Conservation (phyloP, 169 alveolate species). For the Plasmodium ovale region DNA sequence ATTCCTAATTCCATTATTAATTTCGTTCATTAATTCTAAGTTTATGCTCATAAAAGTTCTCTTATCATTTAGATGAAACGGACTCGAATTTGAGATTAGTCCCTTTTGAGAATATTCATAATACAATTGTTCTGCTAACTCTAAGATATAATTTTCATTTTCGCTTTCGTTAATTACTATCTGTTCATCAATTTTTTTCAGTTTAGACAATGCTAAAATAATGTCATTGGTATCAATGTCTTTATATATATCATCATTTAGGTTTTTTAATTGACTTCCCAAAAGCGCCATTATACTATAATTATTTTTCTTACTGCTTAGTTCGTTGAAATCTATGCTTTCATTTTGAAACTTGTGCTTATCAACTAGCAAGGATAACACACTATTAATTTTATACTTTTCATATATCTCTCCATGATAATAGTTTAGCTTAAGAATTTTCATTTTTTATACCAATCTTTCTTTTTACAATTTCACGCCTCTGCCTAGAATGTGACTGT, state of each 20-base stretch:
- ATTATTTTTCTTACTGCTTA: conserved; percentile 62
- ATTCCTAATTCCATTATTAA: conserved; percentile 38
- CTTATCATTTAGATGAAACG: conserved; percentile 43
- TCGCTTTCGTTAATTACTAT: conserved; percentile 44
- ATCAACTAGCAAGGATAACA: conserved; percentile 49
- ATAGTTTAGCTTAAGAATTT: conserved; percentile 53
- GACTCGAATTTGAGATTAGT: conserved; percentile 25
- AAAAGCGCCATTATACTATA: conserved; percentile 70
- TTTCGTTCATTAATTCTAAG: conserved; percentile 59
- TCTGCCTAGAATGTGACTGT: not conserved
- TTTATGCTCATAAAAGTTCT: conserved; percentile 21
- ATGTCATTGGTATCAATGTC: conserved; percentile 70
- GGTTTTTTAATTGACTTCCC: conserved; percentile 67
- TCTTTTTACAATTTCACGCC: not conserved
- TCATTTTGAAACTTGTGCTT: conserved; percentile 63
- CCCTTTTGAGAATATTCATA: conserved; percentile 63
- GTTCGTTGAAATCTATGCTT: conserved; percentile 51
- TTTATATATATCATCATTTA: conserved; percentile 65
- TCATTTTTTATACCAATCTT: conserved; percentile 20
- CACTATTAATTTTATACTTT: conserved; percentile 62
- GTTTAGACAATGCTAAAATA: conserved; percentile 58
- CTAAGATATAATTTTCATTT: conserved; percentile 55
- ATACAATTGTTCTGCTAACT: conserved; percentile 59
- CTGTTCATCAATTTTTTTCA: conserved; percentile 53
- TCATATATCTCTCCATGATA: conserved; percentile 68